Conservation (phyloP, 257 asterid species). For the Lithospermum erythrorhizon region DNA sequence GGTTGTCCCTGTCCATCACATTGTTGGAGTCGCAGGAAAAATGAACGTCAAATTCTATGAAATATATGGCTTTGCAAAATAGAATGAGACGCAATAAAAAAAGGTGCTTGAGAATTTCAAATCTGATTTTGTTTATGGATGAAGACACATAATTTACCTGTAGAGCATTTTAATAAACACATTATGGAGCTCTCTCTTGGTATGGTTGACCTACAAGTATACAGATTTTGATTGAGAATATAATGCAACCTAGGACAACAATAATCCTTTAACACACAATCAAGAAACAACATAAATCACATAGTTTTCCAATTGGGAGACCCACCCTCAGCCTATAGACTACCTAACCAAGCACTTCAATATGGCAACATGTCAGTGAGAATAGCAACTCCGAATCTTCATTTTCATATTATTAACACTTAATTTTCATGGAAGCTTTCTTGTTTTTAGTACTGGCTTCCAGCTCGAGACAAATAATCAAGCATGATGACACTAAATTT, state of each 20-base stretch:
- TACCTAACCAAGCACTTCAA: no score
- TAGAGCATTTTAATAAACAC: slow-evolving; percentile 59
- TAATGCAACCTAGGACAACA: not conserved
- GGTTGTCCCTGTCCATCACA: slow-evolving; percentile 50
- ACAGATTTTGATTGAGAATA: not conserved
- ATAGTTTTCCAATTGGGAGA: no score
- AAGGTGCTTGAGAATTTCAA: not conserved
- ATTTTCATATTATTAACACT: no score
- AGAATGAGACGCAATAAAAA: not conserved
- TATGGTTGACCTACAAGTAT: slow-evolving; percentile 61
- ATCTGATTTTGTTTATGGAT: not conserved
- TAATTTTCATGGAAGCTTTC: no score
- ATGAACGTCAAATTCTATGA: not conserved
- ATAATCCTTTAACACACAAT: not conserved
- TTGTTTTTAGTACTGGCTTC: no score
- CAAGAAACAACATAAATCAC: no score
- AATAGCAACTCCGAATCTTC: no score
- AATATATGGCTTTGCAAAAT: not conserved
- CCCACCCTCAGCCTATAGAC: no score
- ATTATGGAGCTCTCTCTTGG: slow-evolving; percentile 84
- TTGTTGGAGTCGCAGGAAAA: not conserved
- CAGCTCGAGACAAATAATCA: no score
- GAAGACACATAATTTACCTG: slow-evolving; percentile 35
- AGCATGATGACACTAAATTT: no score
- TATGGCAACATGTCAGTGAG: no score